phyloP scores from a whole-genome alignment of 2,329 filamentous ascomycete species.

The Colletotrichum limetticola region DNA sequence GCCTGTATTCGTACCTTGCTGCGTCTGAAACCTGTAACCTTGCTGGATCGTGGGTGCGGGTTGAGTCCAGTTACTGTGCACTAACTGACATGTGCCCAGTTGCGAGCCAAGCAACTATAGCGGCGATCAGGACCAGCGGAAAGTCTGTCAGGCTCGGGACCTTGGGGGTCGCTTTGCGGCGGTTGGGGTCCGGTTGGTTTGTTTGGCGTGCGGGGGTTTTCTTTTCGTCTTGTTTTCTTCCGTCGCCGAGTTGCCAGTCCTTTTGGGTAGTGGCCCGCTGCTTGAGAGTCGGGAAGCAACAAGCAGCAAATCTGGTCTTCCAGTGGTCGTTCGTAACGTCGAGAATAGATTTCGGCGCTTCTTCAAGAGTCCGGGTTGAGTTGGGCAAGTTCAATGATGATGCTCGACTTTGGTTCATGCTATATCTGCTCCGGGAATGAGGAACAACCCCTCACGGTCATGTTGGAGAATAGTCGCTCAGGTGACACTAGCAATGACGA shows the following conservation, averaged over 20 bases:
- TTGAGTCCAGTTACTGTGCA: not conserved
- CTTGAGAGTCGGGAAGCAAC: not conserved
- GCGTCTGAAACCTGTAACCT: not conserved
- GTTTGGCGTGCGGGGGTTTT: not conserved
- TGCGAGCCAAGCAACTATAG: constrained; percentile 1
- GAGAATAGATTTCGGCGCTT: not conserved
- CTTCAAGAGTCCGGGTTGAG: not conserved
- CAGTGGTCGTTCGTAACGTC: no score
- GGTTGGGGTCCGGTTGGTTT: constrained; percentile 1
- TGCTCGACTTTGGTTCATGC: not conserved
- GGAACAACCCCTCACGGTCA: not conserved
- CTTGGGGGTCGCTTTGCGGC: not conserved
- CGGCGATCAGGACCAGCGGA: constrained; percentile 26
- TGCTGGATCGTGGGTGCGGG: not conserved
- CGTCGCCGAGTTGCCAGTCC: constrained; percentile 2
- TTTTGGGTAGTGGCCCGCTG: not conserved
- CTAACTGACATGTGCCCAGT: constrained; percentile 24
- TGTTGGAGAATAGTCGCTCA: not conserved
- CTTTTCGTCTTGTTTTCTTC: constrained; percentile 12
- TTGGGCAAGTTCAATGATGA: not conserved
- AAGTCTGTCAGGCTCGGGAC: constrained; percentile 8
- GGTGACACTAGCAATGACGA: constrained; percentile 4
- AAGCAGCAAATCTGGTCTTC: not conserved
- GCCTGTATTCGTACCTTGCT: not conserved
- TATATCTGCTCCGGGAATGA: not conserved